These are phyloP conservation scores for Davidsoniella eucalypti DNA, from an alignment of 2,329 filamentous ascomycete species.

Conservation along the genomic window DNA sequence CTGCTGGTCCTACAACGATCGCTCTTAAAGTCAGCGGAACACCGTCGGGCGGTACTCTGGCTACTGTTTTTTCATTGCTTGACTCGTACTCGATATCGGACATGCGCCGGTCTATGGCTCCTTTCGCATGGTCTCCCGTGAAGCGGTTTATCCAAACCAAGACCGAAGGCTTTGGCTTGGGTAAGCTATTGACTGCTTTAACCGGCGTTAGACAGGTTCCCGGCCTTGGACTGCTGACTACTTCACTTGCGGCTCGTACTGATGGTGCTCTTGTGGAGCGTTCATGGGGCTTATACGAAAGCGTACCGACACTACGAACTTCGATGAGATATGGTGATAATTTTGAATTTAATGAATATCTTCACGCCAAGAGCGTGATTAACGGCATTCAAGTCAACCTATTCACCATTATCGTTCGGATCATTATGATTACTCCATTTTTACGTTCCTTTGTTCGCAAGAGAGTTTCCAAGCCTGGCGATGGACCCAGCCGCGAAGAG, in stretches of 20 bases:
- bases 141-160: constrained; percentile 20
- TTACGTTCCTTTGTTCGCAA: constrained; percentile 28
- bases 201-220: constrained; percentile 34
- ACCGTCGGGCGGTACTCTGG: constrained; percentile 51
- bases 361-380: constrained; percentile 32
- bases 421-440: constrained; percentile 30
- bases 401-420: constrained; percentile 25
- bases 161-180: background rate
- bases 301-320: constrained; percentile 26
- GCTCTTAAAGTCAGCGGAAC: constrained; percentile 29
- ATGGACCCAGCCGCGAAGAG: constrained; percentile 35
- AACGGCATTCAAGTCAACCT: constrained; percentile 34
- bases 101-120: constrained; percentile 27
- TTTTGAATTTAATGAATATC: constrained; percentile 41
- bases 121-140: constrained; percentile 42
- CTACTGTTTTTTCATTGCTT: constrained; percentile 45
- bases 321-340: constrained; percentile 40
- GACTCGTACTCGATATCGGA: constrained; percentile 35
- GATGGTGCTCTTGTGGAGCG: constrained; percentile 41
- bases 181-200: constrained; percentile 17
- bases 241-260: constrained; percentile 31
- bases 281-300: constrained; percentile 43
- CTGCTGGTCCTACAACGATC: constrained; percentile 37
- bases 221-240: constrained; percentile 38
- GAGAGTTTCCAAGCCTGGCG: constrained; percentile 35